Conservation (phyloP, 768 basidiomycete genomes). For the Suillus cothurnatus region DNA sequence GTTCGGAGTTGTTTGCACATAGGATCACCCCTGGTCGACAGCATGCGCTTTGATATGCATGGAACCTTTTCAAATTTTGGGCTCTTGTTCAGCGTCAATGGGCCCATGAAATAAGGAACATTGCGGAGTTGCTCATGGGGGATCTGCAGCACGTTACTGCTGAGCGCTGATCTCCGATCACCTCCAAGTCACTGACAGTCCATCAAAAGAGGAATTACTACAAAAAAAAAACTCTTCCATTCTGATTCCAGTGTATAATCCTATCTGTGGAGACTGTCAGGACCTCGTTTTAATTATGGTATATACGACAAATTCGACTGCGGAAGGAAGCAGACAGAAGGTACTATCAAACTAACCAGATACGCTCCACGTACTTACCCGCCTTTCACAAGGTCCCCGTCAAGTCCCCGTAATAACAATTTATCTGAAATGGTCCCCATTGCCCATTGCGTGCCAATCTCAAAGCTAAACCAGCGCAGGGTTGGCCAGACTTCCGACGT, state of each 20-base stretch:
- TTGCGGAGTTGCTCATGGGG: neutral
- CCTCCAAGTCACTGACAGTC: too few relatives aligned
- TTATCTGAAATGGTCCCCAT: constrained; percentile 3
- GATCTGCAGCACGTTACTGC: constrained; percentile 1
- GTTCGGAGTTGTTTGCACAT: neutral
- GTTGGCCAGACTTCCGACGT: neutral
- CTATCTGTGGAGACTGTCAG: constrained; percentile 4
- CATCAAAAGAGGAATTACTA: neutral
- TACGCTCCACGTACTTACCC: neutral
- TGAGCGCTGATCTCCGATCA: neutral
- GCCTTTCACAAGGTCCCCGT: constrained; percentile 6
- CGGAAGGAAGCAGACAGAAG: neutral
- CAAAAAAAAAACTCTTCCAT: constrained; percentile 1
- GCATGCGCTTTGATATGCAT: neutral
- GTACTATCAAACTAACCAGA: neutral
- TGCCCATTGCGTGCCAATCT: neutral
- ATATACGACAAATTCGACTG: neutral
- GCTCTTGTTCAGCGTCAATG: neutral
- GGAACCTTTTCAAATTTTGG: neutral
- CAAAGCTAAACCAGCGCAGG: neutral
- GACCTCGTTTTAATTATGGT: neutral
- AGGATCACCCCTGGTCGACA: neutral
- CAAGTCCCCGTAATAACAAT: constrained; percentile 2
- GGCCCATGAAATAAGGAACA: neutral
- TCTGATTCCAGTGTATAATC: neutral